A percentile compares a stretch with the other conserved stretches of the same genome.
Evolutionary conservation across 129 eudicot species (phyloP).

Genomic region (Saposhnikovia divaricata): DNA sequence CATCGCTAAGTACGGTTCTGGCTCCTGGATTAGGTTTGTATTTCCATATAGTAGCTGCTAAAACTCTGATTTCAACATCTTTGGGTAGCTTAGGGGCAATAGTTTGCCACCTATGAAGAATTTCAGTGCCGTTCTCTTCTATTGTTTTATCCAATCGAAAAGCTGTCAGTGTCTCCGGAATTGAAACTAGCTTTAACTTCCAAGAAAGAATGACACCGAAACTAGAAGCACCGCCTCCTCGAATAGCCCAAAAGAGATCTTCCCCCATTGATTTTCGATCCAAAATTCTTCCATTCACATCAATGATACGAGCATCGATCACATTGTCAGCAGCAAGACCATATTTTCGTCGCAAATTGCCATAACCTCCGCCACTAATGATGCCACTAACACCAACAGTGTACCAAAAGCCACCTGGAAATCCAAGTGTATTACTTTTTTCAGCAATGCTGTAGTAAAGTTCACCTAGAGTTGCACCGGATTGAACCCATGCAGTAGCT

Average conservation of each 20-base stretch:
- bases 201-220: constrained; percentile 14
- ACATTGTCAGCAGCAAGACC: constrained; percentile 2
- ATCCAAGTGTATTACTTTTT: constrained; percentile 10
- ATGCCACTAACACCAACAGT: constrained; percentile 20
- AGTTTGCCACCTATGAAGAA: constrained; percentile 12
- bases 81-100: constrained; percentile 15
- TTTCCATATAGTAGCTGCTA: background rate
- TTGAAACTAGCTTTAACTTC: constrained; percentile 11
- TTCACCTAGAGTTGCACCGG: constrained; percentile 19
- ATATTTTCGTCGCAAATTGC: constrained; percentile 11
- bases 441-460: constrained; percentile 13
- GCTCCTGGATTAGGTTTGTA: background rate
- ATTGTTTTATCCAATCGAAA: constrained; percentile 2
- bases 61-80: constrained; percentile 5
- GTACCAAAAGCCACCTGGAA: constrained; percentile 15
- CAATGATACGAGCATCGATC: constrained; percentile 2
- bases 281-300: constrained; percentile 13
- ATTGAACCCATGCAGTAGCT: constrained; percentile 17
- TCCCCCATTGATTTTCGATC: constrained; percentile 3
- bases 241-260: constrained; percentile 13
- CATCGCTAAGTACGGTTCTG: background rate
- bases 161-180: constrained; percentile 12
- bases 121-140: background rate
- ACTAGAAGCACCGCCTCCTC: constrained; percentile 15
- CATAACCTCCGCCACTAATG: constrained; percentile 21